Conservation (phyloP, 1,284 basidiomycete genomes). For the Erythrobasidium hasegawianum region DNA sequence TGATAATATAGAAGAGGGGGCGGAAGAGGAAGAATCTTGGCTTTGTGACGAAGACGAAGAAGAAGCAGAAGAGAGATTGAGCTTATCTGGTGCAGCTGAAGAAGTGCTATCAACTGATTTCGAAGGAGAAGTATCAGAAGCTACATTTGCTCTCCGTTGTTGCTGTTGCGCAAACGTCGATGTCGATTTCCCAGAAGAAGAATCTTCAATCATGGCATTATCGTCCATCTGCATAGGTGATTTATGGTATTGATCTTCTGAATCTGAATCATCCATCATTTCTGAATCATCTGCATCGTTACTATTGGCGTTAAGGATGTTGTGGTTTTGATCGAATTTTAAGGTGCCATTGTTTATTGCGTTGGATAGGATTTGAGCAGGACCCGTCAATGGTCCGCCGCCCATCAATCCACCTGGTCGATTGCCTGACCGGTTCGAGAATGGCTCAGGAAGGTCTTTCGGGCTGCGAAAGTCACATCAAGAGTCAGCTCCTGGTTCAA, state of each 20-base stretch:
- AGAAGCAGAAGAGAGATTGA: neutral
- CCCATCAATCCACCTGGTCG: conserved; percentile 20
- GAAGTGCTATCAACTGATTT: neutral
- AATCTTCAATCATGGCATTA: conserved; percentile 28
- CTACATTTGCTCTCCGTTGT: neutral
- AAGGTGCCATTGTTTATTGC: conserved; percentile 32
- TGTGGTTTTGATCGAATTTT: conserved; percentile 6
- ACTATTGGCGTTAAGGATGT: neutral
- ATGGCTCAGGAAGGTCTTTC: conserved; percentile 24
- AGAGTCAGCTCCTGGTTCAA: too few relatives aligned
- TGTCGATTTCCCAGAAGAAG: neutral
- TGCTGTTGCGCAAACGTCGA: neutral
- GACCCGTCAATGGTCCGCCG: conserved; percentile 13
- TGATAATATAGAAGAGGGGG: conserved; percentile 9
- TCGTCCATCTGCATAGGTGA: conserved; percentile 26
- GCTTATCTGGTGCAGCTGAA: neutral
- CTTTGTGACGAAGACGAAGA: too few relatives aligned
- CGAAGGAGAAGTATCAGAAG: neutral
- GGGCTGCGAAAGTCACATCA: conserved; percentile 16
- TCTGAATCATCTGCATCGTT: neutral
- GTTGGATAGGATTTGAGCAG: conserved; percentile 17
- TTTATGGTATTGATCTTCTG: conserved; percentile 29
- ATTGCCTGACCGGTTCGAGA: conserved; percentile 15
- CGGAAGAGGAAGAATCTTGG: conserved; percentile 1
- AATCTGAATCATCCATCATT: neutral